Evolutionary conservation across 768 basidiomycete genomes (phyloP), one percentile per base, ranked within the genome.

Genomic region (Lactarius deliciosus): DNA sequence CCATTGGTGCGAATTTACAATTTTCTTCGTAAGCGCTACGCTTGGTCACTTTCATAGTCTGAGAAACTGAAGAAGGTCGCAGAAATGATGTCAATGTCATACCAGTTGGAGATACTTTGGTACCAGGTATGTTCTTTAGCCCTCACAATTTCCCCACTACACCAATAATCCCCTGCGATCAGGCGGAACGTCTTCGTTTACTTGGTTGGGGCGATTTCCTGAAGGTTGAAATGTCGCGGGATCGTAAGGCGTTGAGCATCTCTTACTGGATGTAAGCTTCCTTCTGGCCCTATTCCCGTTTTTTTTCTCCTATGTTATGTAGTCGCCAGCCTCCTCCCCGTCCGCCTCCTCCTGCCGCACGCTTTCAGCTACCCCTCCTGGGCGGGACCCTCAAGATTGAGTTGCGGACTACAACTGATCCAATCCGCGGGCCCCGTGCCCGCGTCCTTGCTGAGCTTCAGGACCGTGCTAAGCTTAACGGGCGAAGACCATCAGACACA

Each of bases 1-100:
- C 95, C 96, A 13, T 83, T 98, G 3, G 84, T 94, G 9, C 85
- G 96, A 50, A 73, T 94, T 8, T 95, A 85, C 77, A 96, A 96
- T 71, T 92, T 96, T 70, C 80, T 98, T 41, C 94, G 95, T 96
- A 75, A 73, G 93, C 76, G 6, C 28, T 5, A 72, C 5, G 57
- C 18, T 28, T 60, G 43, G 54, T 41, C 15, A 38, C 15, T 32
- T 45, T 2, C 22, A 16, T 61, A 57, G 63, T 58, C 50, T 61
- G 71, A 34, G 70, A 60, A 30, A 25, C 64, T 71, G 20, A 67
- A 2, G 5, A 9, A 30, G 57, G 32, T 32, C 18, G 7, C 68
- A 96, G 94, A 95, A 74, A 90, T 92, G 81, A 91, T 95, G 85
- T 92, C 93, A 1, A 76, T 97, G 65, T 89, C 92, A 2, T 97